Conservation (phyloP, 2,329 filamentous ascomycete species). For the Neopestalotiopsis clavispora region DNA sequence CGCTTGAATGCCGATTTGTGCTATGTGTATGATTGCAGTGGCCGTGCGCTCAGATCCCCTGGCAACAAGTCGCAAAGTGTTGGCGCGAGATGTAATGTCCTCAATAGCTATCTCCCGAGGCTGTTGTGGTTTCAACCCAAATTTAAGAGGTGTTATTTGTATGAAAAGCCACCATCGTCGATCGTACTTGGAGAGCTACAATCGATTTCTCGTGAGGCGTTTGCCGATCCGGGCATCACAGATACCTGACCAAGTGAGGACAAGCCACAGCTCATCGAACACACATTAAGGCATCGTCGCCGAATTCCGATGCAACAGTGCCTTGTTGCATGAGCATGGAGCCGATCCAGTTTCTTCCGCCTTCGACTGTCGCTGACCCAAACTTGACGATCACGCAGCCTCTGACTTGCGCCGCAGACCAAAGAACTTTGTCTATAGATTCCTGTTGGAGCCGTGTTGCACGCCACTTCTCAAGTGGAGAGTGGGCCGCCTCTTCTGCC, state of each 20-base stretch:
- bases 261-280: slow-evolving; percentile 50
- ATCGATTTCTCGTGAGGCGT: no score
- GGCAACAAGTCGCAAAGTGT: no score
- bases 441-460: slow-evolving; percentile 62
- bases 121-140: no score
- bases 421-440: slow-evolving; percentile 66
- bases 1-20: no score
- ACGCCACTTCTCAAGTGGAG: slow-evolving; percentile 58
- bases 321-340: slow-evolving; percentile 77
- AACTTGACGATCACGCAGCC: slow-evolving; percentile 93
- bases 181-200: no score
- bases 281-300: slow-evolving; percentile 81
- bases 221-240: no score
- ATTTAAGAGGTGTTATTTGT: no score
- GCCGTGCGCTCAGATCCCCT: no score
- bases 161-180: no score
- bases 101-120: no score
- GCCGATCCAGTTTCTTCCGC: slow-evolving; percentile 79
- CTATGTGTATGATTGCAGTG: no score
- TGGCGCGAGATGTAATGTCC: no score
- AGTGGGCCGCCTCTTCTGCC: slow-evolving; percentile 40
- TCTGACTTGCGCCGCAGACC: slow-evolving; percentile 81
- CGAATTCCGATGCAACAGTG: slow-evolving; percentile 73
- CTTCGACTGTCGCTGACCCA: slow-evolving; percentile 80
- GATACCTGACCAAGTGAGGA: neutral